phyloP scores from a whole-genome alignment of 768 basidiomycete genomes.

The Trametes meyenii region DNA sequence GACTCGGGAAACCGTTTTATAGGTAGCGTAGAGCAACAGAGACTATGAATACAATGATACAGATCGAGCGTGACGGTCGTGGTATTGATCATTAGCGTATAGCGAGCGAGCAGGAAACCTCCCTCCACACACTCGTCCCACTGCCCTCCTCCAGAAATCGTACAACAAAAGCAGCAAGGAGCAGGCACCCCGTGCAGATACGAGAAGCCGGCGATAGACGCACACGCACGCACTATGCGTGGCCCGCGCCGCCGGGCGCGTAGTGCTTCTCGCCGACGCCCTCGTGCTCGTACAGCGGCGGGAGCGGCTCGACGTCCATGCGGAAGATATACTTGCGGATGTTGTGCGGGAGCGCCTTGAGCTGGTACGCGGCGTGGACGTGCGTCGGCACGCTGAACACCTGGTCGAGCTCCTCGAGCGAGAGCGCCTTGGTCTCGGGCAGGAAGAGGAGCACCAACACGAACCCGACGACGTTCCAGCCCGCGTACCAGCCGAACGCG shows the following conservation, averaged over 20 bases:
- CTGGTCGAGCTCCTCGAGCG: slow-evolving; percentile 67
- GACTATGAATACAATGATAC: no score
- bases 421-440: slow-evolving; percentile 70
- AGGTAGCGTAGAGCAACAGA: no score
- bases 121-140: background rate
- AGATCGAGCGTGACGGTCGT: no score
- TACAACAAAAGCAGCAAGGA: background rate
- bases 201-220: background rate
- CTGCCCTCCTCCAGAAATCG: background rate
- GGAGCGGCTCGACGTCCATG: slow-evolving; percentile 44
- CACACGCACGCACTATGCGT: slow-evolving; percentile 16
- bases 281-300: slow-evolving; percentile 53
- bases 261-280: slow-evolving; percentile 40
- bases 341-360: slow-evolving; percentile 54
- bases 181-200: background rate
- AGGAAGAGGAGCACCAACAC: slow-evolving; percentile 63
- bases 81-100: no score
- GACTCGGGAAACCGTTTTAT: no score
- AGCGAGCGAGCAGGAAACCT: no score
- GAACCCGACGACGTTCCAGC: slow-evolving; percentile 61
- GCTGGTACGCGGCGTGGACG: slow-evolving; percentile 60
- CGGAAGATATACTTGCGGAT: slow-evolving; percentile 57
- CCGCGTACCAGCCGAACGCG: slow-evolving; percentile 79
- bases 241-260: slow-evolving; percentile 33
- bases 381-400: slow-evolving; percentile 51